Conservation (phyloP, 257 asterid genomes). For the Lavandula angustifolia region DNA sequence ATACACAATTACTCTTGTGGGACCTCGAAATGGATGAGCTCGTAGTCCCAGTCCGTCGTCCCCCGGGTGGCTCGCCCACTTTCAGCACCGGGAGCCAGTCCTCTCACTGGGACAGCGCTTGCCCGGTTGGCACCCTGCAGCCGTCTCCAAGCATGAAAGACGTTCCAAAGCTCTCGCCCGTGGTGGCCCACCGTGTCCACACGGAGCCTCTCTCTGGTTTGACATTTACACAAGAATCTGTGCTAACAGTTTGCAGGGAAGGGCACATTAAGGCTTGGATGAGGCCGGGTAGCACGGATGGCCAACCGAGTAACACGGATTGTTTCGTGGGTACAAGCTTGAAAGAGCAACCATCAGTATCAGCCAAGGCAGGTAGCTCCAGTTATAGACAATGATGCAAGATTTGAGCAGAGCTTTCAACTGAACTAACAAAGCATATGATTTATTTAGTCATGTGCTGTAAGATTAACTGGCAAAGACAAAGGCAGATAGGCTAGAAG, state of each 20-base stretch:
- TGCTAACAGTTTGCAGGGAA: constrained; percentile 85
- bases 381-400: constrained; percentile 53
- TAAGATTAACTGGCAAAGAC: constrained; percentile 52
- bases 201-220: constrained; percentile 96
- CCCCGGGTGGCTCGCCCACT: constrained; percentile 93
- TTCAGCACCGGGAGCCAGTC: constrained; percentile 90
- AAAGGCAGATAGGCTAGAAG: constrained; percentile 43
- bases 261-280: constrained; percentile 92
- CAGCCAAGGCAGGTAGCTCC: constrained; percentile 43
- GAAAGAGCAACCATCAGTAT: constrained; percentile 49
- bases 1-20: constrained; percentile 91
- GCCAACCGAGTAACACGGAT: constrained; percentile 61
- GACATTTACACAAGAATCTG: constrained; percentile 78
- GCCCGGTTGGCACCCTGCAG: constrained; percentile 74
- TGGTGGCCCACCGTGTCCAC: constrained; percentile 89
- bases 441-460: constrained; percentile 35
- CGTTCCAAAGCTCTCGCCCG: constrained; percentile 84
- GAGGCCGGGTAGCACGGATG: constrained; percentile 72
- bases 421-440: constrained; percentile 38
- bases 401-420: constrained; percentile 27
- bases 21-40: constrained; percentile 97
- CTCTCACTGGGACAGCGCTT: constrained; percentile 85
- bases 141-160: constrained; percentile 92
- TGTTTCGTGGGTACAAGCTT: constrained; percentile 47
- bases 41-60: constrained; percentile 96